These are phyloP conservation scores for Tremella fuciformis DNA, from an alignment of 768 basidiomycete genomes.

Conservation along the genomic window DNA sequence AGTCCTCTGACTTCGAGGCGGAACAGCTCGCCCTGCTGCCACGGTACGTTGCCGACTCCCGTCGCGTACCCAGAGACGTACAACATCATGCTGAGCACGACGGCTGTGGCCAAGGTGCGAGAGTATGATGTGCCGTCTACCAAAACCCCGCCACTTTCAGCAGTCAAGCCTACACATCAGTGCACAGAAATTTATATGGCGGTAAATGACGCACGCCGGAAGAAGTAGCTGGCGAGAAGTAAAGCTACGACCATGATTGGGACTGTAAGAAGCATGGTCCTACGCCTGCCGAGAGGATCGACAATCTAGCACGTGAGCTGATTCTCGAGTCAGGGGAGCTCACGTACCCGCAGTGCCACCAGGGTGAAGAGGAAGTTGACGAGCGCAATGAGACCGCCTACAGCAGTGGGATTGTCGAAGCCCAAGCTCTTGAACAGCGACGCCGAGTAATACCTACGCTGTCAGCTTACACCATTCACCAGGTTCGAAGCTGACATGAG, in stretches of 20 bases:
- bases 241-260: constrained; percentile 72
- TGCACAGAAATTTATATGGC: not conserved
- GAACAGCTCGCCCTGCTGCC: constrained; percentile 85
- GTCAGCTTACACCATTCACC: constrained; percentile 5
- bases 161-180: constrained; percentile 7
- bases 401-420: constrained; percentile 76
- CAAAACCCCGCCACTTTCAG: constrained; percentile 60
- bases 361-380: constrained; percentile 78
- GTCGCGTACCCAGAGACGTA: constrained; percentile 80
- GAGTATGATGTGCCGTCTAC: constrained; percentile 63
- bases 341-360: constrained; percentile 58
- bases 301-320: constrained; percentile 58
- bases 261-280: constrained; percentile 67
- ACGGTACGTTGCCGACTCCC: constrained; percentile 75
- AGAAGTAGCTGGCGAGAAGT: constrained; percentile 63
- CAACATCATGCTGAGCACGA: constrained; percentile 75
- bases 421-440: constrained; percentile 77
- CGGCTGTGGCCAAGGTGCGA: constrained; percentile 63
- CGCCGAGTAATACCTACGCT: constrained; percentile 59
- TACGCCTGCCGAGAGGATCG: constrained; percentile 67
- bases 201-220: constrained; percentile 61
- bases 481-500: constrained; percentile 52
- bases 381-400: constrained; percentile 72
- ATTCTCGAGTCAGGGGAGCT: not conserved
- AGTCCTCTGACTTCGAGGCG: constrained; percentile 74